Evolutionary conservation across 495 filamentous ascomycete genomes (phyloP).

Genomic region (Hyaloscypha finlandica): DNA sequence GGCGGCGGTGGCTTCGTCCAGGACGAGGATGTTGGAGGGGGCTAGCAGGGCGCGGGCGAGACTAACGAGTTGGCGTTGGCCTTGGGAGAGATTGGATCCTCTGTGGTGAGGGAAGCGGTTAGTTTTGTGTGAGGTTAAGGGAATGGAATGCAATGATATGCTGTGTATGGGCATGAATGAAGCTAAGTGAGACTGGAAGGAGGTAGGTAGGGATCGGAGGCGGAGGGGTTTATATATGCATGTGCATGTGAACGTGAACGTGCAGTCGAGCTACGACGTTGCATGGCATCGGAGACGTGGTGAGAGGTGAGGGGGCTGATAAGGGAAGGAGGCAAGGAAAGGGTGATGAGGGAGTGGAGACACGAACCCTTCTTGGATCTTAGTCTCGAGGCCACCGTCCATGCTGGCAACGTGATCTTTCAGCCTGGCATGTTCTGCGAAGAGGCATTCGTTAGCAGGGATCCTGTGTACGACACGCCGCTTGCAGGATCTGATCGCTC

Average conservation of each 20-base stretch:
- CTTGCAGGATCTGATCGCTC: slow-evolving; percentile 22
- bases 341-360: slow-evolving; percentile 4
- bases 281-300: not conserved
- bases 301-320: not conserved
- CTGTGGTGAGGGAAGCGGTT: slow-evolving; percentile 22
- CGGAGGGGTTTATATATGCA: not conserved
- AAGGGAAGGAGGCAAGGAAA: not conserved
- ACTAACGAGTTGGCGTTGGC: slow-evolving; percentile 89
- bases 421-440: slow-evolving; percentile 83
- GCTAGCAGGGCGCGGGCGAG: slow-evolving; percentile 91
- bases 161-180: not conserved
- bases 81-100: slow-evolving; percentile 80
- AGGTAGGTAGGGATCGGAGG: not conserved
- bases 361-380: slow-evolving; percentile 76
- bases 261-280: not conserved
- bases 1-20: slow-evolving; percentile 96
- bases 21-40: slow-evolving; percentile 93
- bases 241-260: not conserved
- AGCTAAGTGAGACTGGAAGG: not conserved
- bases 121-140: not conserved
- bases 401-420: slow-evolving; percentile 89
- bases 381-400: slow-evolving; percentile 87
- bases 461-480: slow-evolving; percentile 30
- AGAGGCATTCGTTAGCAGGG: slow-evolving; percentile 29
- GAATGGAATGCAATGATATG: not conserved